Conservation (phyloP, 176 grass and related monocot genomes). For the Musa beccarii region DNA sequence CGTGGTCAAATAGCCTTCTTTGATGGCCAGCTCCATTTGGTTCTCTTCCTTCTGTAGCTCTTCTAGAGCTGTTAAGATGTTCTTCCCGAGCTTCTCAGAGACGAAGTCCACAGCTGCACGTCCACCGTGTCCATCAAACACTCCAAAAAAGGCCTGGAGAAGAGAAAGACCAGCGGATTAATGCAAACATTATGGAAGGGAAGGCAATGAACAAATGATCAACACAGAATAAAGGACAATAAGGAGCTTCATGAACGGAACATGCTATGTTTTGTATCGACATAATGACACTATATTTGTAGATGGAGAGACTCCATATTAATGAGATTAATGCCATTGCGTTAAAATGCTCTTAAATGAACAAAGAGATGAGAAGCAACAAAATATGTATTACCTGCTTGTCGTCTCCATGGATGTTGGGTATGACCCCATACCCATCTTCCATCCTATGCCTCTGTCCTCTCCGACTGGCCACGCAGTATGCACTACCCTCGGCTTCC, state of each 20-base stretch:
- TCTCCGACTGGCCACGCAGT: conserved; percentile 46
- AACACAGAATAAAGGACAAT: too few relatives aligned
- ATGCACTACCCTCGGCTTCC: conserved; percentile 33
- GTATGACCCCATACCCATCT: conserved; percentile 41
- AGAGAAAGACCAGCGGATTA: too few relatives aligned
- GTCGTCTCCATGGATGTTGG: conserved; percentile 18
- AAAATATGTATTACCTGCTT: conserved; percentile 37
- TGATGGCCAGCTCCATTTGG: conserved; percentile 27
- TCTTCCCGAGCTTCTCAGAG: conserved; percentile 52
- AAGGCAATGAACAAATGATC: background rate
- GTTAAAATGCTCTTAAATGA: too few relatives aligned
- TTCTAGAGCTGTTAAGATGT: conserved; percentile 30
- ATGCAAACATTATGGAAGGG: too few relatives aligned
- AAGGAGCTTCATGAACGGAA: too few relatives aligned
- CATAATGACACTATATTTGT: too few relatives aligned
- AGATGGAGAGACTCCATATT: too few relatives aligned
- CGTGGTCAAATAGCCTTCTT: conserved; percentile 54
- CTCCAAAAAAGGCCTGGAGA: conserved; percentile 74
- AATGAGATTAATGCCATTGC: too few relatives aligned
- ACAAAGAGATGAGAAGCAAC: too few relatives aligned
- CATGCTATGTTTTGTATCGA: too few relatives aligned
- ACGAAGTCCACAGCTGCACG: conserved; percentile 69
- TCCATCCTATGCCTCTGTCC: conserved; percentile 68
- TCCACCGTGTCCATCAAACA: conserved; percentile 85
- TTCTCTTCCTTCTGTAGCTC: conserved; percentile 11